phyloP scores from a whole-genome alignment of 768 basidiomycete genomes.

The Rhodotorula taiwanensis region DNA sequence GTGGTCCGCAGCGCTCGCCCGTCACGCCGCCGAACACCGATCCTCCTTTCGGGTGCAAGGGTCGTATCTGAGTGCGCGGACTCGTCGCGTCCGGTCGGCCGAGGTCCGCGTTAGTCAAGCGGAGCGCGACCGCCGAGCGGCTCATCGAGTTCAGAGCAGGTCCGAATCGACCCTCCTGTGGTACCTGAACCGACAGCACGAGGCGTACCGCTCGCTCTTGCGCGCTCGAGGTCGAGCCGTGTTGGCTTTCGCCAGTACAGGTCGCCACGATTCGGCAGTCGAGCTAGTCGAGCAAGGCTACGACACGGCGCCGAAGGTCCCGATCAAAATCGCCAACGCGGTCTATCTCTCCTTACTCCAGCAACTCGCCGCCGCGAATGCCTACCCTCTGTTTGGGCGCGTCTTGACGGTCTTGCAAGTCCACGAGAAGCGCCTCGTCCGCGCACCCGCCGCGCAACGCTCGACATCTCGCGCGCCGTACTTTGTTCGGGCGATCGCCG shows the following conservation, averaged over 20 bases:
- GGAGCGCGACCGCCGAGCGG: background rate
- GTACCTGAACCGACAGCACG: background rate
- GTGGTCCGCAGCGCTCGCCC: background rate
- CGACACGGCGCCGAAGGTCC: background rate
- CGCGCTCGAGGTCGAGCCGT: background rate
- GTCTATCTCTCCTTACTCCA: background rate
- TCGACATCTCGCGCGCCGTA: conserved; percentile 6
- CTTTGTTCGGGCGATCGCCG: background rate
- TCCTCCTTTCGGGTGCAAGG: background rate
- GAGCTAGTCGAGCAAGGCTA: background rate
- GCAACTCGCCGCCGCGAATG: background rate
- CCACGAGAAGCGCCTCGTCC: background rate
- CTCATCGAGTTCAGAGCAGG: too few relatives aligned
- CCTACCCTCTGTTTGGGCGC: conserved; percentile 16
- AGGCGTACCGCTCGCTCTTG: background rate
- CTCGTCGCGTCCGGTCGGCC: background rate
- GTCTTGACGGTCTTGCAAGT: background rate
- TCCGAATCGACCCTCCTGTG: background rate
- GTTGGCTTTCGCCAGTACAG: background rate
- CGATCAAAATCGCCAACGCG: background rate
- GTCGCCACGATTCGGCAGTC: conserved; percentile 3
- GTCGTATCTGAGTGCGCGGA: background rate
- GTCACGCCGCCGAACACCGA: too few relatives aligned
- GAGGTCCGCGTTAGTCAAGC: background rate
- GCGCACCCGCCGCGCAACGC: background rate